Conservation (phyloP, 495 filamentous ascomycete genomes). For the Aspergillus coremiiformis region DNA sequence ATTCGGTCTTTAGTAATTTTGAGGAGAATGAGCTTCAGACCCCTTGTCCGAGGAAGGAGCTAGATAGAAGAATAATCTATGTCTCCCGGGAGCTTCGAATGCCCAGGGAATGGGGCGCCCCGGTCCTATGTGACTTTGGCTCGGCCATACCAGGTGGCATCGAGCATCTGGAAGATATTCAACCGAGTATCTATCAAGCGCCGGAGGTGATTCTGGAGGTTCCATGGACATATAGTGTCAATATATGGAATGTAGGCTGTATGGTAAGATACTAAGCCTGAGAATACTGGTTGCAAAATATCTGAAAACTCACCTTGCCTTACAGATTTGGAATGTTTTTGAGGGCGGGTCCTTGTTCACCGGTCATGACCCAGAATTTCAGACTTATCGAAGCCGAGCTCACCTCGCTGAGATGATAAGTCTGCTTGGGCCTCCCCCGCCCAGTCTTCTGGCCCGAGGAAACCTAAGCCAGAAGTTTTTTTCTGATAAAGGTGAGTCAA, state of each 20-base stretch:
- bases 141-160: conserved; percentile 12
- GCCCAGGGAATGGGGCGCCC: conserved; percentile 14
- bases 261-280: conserved; percentile 27
- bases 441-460: conserved; percentile 25
- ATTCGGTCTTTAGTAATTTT: conserved; percentile 28
- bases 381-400: conserved; percentile 30
- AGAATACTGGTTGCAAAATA: background rate
- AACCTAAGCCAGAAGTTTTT: conserved; percentile 15
- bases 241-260: conserved; percentile 40
- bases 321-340: conserved; percentile 27
- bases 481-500: conserved; percentile 9
- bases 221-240: conserved; percentile 33
- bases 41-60: conserved; percentile 23
- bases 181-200: conserved; percentile 35
- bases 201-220: conserved; percentile 35
- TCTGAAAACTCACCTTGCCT: background rate
- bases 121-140: conserved; percentile 28
- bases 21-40: conserved; percentile 18
- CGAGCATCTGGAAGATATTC: conserved; percentile 19
- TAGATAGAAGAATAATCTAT: conserved; percentile 25
- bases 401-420: conserved; percentile 38
- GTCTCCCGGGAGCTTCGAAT: conserved; percentile 18
- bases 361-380: conserved; percentile 16
- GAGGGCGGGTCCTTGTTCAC: conserved; percentile 23
- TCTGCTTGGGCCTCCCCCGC: conserved; percentile 38